Percentiles rank a stretch among this genome's conserved stretches.
Conservation (phyloP, 2,329 filamentous ascomycete species). For the Sporothrix curviconia region DNA sequence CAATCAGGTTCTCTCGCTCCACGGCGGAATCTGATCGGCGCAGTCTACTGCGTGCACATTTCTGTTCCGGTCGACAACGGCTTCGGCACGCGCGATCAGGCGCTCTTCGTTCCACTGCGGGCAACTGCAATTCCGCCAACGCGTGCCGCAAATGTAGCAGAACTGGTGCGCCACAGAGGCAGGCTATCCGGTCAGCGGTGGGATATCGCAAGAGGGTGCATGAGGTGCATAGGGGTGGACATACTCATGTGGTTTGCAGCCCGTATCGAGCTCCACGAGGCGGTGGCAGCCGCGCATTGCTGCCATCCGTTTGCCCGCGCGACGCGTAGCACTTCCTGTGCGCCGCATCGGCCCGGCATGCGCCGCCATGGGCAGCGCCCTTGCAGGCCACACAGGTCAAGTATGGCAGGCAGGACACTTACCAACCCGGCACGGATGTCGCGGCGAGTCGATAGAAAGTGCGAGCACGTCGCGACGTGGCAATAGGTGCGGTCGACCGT, state of each 20-base stretch:
- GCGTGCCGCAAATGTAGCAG: conserved; percentile 40
- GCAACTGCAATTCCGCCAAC: conserved; percentile 37
- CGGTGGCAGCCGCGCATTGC: conserved; percentile 39
- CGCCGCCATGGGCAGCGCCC: conserved; percentile 33
- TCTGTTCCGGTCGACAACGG: conserved; percentile 26
- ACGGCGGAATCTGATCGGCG: conserved; percentile 14
- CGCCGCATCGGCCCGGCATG: conserved; percentile 41
- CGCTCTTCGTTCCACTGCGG: conserved; percentile 33
- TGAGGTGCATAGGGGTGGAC: background rate
- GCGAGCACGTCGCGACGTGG: conserved; percentile 33
- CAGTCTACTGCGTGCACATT: conserved; percentile 7
- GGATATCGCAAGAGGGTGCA: background rate
- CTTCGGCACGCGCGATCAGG: conserved; percentile 29
- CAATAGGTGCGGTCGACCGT: conserved; percentile 47
- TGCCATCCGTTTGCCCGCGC: conserved; percentile 44
- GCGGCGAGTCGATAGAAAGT: conserved; percentile 34
- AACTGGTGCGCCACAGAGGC: conserved; percentile 41
- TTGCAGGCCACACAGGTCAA: conserved; percentile 50
- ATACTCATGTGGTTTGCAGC: conserved; percentile 54
- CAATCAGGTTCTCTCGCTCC: conserved; percentile 7
- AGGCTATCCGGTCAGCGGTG: conserved; percentile 30
- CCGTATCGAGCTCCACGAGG: conserved; percentile 42
- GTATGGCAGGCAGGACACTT: conserved; percentile 29
- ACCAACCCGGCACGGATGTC: conserved; percentile 30
- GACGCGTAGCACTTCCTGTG: conserved; percentile 34